These are phyloP conservation scores for Lotmaria passim DNA, from an alignment of 208 protist species.

Conservation along the genomic window DNA sequence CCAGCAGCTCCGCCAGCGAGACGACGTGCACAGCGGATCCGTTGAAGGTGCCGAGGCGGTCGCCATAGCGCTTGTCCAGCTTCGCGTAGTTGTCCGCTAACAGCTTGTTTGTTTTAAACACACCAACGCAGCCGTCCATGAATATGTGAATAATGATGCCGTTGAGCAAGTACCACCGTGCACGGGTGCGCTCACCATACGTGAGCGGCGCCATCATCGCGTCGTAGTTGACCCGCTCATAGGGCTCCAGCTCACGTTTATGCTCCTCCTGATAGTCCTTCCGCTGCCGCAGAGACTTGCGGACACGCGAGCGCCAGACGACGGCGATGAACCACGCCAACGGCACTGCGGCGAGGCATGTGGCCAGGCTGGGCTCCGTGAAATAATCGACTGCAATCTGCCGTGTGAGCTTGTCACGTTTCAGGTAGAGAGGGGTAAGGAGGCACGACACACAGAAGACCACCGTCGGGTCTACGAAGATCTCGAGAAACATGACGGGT, in stretches of 20 bases:
- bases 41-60: constrained; percentile 43
- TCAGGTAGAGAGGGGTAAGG: constrained; percentile 44
- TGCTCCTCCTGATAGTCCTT: constrained; percentile 28
- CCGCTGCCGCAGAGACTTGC: constrained; percentile 15
- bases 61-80: constrained; percentile 69
- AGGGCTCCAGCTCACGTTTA: constrained; percentile 2
- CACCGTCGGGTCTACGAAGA: constrained; percentile 65
- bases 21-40: constrained; percentile 67
- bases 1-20: constrained; percentile 61
- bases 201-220: constrained; percentile 41
- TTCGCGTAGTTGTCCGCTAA: constrained; percentile 72
- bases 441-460: constrained; percentile 70
- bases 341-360: constrained; percentile 34
- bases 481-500: constrained; percentile 41
- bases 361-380: constrained; percentile 53
- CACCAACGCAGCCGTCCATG: constrained; percentile 73
- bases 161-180: constrained; percentile 83
- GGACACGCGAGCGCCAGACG: constrained; percentile 30
- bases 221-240: constrained; percentile 31
- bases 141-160: constrained; percentile 75
- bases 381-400: constrained; percentile 56
- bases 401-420: constrained; percentile 33
- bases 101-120: constrained; percentile 66
- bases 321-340: constrained; percentile 42
- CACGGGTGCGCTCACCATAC: constrained; percentile 59